Percentiles rank a stretch among this genome's conserved stretches.
Evolutionary conservation across 805 yeast species (phyloP).

Genomic region (Sugiyamaella lignohabitans): DNA sequence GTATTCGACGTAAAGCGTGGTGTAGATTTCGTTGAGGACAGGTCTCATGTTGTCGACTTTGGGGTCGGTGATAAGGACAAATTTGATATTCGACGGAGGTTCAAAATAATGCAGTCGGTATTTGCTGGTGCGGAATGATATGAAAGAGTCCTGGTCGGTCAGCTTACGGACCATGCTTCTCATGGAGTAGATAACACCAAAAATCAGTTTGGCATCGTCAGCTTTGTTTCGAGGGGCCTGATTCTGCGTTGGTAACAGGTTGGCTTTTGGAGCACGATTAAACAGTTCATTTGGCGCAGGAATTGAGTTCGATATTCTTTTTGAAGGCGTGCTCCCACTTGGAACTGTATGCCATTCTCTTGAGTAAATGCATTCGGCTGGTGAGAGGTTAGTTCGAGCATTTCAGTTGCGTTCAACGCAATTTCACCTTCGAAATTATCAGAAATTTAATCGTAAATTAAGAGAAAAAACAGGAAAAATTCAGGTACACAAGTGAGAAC

Average conservation of each 20-base stretch:
- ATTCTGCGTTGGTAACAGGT: background rate
- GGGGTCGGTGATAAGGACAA: conserved; percentile 68
- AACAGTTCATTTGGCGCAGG: background rate
- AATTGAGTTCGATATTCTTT: conserved; percentile 5
- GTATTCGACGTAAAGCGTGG: conserved; percentile 49
- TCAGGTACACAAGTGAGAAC: too few relatives aligned
- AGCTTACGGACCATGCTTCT: conserved; percentile 64
- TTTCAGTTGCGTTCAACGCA: too few relatives aligned
- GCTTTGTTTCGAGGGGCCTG: conserved; percentile 2
- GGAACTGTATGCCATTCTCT: conserved; percentile 55
- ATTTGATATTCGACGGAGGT: conserved; percentile 70
- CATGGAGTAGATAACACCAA: conserved; percentile 77
- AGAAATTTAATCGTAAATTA: too few relatives aligned
- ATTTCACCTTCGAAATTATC: too few relatives aligned
- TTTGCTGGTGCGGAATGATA: conserved; percentile 47
- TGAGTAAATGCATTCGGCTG: conserved; percentile 68
- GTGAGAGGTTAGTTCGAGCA: too few relatives aligned
- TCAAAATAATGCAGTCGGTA: conserved; percentile 77
- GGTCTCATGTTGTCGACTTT: conserved; percentile 47
- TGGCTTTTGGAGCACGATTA: background rate
- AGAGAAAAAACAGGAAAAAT: too few relatives aligned
- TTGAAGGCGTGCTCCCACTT: conserved; percentile 34
- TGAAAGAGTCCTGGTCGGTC: conserved; percentile 33
- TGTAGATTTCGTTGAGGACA: conserved; percentile 53
- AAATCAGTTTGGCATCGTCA: conserved; percentile 73